Base-by-base conservation (phyloP, 768 basidiomycete species). In the Psilocybe sp. region DNA sequence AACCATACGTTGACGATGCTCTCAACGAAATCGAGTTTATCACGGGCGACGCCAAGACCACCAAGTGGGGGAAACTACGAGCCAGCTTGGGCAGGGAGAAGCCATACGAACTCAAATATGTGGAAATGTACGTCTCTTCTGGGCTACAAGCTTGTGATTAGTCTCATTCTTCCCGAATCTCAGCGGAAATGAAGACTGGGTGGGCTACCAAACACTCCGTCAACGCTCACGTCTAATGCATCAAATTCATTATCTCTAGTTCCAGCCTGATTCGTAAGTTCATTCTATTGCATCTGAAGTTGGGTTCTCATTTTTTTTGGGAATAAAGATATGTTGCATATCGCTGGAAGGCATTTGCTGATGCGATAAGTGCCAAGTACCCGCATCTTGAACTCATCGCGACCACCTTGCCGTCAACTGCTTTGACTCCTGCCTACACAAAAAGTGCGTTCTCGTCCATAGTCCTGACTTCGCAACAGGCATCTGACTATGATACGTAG, bases 51-150 rank as follows among this genome's bases (percentile, higher is more conserved):
- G 57, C 74, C 4, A 56, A 68, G 20, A 73, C 68, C 15, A 78
- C 73, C 13, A 59, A 69, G 47, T 64, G 64, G 9, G 70, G 68
- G 52, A 57, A 65, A 37, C 51, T 77, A 32, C 73, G 81, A 3
- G 77, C 80, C 13, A 78, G 76, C 15, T 61, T 79, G 4, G 81
- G 82, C n/a, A 74, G 76, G 40, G 71, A 71, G 4, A 71, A 76
- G 36, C 80, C 82, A 0, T 84, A 80, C 60, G 54, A 58, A 0
- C 69, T 82, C 40, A 68, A 59, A 12, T 76, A 66, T 50, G 69
- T 81, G 5, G 76, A 80, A 60, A 65, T 80, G 81, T 60, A 72
- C 75, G 69, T 47, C 20, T 19, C 20, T 47, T 23, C 19, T 60
- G 54, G 8, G 20, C 15, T 11, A 2, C 7, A 33, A 10, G 19